Evolutionary conservation across 208 protist genomes (phyloP).

Genomic region (Acanthamoeba rhysodes): DNA sequence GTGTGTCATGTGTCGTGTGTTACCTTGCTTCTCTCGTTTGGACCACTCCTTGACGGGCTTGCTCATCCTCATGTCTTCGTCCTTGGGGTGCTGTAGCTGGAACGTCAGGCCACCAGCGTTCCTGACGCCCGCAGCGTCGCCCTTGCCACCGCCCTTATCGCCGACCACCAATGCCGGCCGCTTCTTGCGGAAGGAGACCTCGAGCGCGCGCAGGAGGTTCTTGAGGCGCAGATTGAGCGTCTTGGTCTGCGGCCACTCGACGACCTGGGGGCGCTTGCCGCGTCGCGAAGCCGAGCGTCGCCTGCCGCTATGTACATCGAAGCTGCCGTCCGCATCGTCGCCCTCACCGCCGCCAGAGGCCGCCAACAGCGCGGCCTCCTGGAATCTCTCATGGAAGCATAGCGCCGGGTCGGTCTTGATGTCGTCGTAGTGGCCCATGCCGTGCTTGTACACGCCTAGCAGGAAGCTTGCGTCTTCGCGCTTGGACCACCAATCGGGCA

Average conservation of each 20-base stretch:
- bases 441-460: slow-evolving; percentile 83
- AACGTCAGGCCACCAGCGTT: background rate
- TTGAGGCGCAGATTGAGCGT: slow-evolving; percentile 58
- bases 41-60: slow-evolving; percentile 75
- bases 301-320: slow-evolving; percentile 34
- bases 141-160: background rate
- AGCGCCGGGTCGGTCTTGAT: slow-evolving; percentile 79
- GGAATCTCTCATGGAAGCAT: slow-evolving; percentile 70
- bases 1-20: background rate
- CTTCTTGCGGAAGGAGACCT: slow-evolving; percentile 34
- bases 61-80: background rate
- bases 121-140: background rate
- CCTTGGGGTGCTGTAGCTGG: background rate
- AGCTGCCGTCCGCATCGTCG: background rate
- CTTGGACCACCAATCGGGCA: slow-evolving; percentile 56
- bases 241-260: slow-evolving; percentile 70
- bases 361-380: slow-evolving; percentile 13
- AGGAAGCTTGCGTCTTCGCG: slow-evolving; percentile 76
- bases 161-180: background rate
- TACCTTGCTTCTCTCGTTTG: slow-evolving; percentile 61
- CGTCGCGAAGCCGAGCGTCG: slow-evolving; percentile 18
- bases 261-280: slow-evolving; percentile 9
- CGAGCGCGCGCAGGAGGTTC: slow-evolving; percentile 56
- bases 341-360: background rate
- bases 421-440: slow-evolving; percentile 80